These are phyloP conservation scores for Colletotrichum incanum DNA, from an alignment of 2,329 filamentous ascomycete genomes.

Conservation along the genomic window DNA sequence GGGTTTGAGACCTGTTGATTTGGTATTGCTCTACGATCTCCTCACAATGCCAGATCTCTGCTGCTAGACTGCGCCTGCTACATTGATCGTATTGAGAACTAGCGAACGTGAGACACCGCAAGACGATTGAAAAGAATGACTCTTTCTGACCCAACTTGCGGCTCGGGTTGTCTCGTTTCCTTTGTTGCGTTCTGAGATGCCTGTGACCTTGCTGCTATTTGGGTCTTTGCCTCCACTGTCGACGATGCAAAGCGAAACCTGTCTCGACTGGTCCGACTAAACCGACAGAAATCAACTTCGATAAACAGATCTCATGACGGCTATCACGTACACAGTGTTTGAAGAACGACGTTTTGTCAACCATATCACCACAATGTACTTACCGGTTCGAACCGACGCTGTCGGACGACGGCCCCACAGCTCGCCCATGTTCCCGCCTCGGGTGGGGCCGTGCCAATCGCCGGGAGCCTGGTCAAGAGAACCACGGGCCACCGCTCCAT, in stretches of 20 bases:
- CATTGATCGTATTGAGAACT: not conserved
- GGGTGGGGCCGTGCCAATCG: conserved; percentile 22
- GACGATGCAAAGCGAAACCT: not conserved
- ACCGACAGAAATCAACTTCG: not conserved
- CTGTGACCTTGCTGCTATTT: not conserved
- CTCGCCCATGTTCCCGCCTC: not conserved
- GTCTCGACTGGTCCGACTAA: not conserved
- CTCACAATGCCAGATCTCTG: not conserved
- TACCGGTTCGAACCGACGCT: not conserved
- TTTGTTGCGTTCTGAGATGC: not conserved
- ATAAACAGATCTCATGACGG: not conserved
- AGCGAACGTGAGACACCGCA: not conserved
- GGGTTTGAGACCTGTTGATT: not conserved
- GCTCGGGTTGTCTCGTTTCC: not conserved
- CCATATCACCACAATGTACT: not conserved
- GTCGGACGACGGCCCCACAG: not conserved
- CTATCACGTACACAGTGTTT: not conserved
- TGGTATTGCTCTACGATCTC: not conserved
- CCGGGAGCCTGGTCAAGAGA: not conserved
- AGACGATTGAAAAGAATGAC: not conserved
- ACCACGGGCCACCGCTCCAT: conserved; percentile 7
- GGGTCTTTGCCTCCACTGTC: not conserved
- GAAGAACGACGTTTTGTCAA: not conserved
- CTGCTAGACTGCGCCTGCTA: not conserved
- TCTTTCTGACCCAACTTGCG: not conserved